A percentile compares a stretch with the other conserved stretches of the same genome.
phyloP scores from a whole-genome alignment of 2,329 filamentous ascomycete genomes.

The Aspergillus sp. region DNA sequence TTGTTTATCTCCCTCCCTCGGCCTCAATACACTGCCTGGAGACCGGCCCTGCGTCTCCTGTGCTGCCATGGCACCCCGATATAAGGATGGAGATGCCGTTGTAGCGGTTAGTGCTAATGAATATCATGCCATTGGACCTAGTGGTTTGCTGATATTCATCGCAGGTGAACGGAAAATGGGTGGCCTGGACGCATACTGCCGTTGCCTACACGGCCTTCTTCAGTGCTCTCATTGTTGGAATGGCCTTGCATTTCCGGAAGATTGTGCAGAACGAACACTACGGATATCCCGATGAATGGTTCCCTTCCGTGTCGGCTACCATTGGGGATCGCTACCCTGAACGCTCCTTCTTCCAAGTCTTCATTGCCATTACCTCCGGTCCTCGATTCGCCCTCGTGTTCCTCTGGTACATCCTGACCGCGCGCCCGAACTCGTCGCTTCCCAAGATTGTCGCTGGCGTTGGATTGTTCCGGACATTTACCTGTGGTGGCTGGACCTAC shows the following conservation, averaged over 20 bases:
- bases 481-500: constrained; percentile 97
- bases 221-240: constrained; percentile 78
- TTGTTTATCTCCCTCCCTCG: constrained; percentile 15
- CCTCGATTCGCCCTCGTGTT: constrained; percentile 88
- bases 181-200: constrained; percentile 82
- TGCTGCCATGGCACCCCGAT: constrained; percentile 58
- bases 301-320: constrained; percentile 91
- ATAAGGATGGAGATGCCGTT: constrained; percentile 62
- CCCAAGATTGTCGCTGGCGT: constrained; percentile 78
- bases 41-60: constrained; percentile 21
- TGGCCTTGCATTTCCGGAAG: constrained; percentile 86
- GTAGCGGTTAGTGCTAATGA: constrained; percentile 51
- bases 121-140: not conserved
- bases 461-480: constrained; percentile 84
- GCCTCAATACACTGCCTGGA: constrained; percentile 11
- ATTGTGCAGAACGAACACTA: constrained; percentile 98
- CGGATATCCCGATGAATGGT: constrained; percentile 93
- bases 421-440: constrained; percentile 69
- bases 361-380: constrained; percentile 93
- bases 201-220: constrained; percentile 82
- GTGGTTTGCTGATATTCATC: constrained; percentile 25
- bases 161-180: constrained; percentile 80
- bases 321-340: constrained; percentile 98
- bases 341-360: constrained; percentile 93
- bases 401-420: constrained; percentile 87